Percentiles rank a stretch among this genome's conserved stretches.
Conservation (phyloP, 106 monocot species). For the Allium sativum region DNA sequence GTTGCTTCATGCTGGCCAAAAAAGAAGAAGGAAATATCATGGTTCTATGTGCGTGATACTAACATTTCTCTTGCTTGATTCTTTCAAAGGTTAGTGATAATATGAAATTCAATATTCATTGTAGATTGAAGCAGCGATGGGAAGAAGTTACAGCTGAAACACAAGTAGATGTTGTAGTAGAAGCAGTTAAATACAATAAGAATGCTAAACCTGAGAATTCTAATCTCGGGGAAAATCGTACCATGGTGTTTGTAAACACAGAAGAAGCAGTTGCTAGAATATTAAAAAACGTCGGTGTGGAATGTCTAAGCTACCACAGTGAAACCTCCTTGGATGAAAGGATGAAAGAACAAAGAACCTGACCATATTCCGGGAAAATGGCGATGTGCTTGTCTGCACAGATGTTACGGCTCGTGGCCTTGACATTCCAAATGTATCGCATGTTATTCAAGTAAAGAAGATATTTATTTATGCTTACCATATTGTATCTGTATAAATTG, state of each 20-base stretch:
- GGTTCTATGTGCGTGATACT: too few species aligned
- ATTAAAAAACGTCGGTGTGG: slow-evolving; percentile 46
- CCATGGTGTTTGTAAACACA: slow-evolving; percentile 93
- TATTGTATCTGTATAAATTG: too few species aligned
- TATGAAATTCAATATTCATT: too few species aligned
- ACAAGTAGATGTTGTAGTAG: slow-evolving; percentile 75
- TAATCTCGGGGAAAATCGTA: slow-evolving; percentile 23
- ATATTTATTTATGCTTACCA: too few species aligned
- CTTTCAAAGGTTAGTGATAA: too few species aligned
- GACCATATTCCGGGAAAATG: slow-evolving; percentile 50
- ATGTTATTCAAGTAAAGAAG: slow-evolving; percentile 88
- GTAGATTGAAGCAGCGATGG: slow-evolving; percentile 93
- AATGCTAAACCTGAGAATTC: slow-evolving; percentile 15
- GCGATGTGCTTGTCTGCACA: slow-evolving; percentile 93
- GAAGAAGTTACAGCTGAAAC: slow-evolving; percentile 78
- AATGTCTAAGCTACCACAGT: slow-evolving; percentile 78
- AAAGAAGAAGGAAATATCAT: too few species aligned
- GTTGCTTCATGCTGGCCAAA: too few species aligned
- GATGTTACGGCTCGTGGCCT: slow-evolving; percentile 98
- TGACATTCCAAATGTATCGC: slow-evolving; percentile 84
- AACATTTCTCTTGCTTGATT: too few species aligned
- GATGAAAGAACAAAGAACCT: slow-evolving; percentile 58
- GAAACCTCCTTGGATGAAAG: slow-evolving; percentile 58
- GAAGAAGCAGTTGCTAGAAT: slow-evolving; percentile 69
- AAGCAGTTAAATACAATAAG: slow-evolving; percentile 51